A percentile compares a stretch with the other conserved stretches of the same genome.
Evolutionary conservation across 139 green algal species (phyloP).

Genomic region (Desmodesmus armatus): DNA sequence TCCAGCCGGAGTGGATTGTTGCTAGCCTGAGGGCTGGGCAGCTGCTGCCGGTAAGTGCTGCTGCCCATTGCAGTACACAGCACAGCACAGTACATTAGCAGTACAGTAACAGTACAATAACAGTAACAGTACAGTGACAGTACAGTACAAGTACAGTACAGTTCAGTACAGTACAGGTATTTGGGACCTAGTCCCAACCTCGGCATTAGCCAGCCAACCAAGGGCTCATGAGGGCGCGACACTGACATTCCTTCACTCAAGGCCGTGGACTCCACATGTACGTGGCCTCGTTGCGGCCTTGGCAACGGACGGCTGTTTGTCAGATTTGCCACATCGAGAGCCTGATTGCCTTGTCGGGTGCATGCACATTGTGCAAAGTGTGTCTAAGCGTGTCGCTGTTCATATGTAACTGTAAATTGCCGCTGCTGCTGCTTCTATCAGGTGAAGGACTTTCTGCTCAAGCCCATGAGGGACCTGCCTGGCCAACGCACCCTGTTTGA

Average conservation of each 20-base stretch:
- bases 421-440: neutral
- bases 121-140: too few relatives aligned
- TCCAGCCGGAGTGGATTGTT: slow-evolving; percentile 86
- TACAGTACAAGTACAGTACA: too few relatives aligned
- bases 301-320: too few relatives aligned
- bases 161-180: too few relatives aligned
- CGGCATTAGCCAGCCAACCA: too few relatives aligned
- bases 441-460: slow-evolving; percentile 46
- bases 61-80: slow-evolving; percentile 6
- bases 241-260: too few relatives aligned
- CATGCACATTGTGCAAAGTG: neutral
- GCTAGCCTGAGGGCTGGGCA: slow-evolving; percentile 70
- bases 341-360: neutral
- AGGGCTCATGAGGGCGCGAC: too few relatives aligned
- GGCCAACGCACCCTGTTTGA: slow-evolving; percentile 45
- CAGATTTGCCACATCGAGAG: too few relatives aligned
- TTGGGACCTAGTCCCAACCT: too few relatives aligned
- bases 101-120: neutral
- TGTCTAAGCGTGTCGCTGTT: neutral
- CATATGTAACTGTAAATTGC: neutral
- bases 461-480: slow-evolving; percentile 37
- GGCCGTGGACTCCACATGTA: too few relatives aligned
- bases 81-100: too few relatives aligned
- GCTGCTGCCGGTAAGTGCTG: slow-evolving; percentile 70
- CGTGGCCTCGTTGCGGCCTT: too few relatives aligned